Percentiles rank a stretch among this genome's conserved stretches.
Evolutionary conservation across 345 rosid genomes (phyloP).

Genomic region (Eucalyptus brandiana): DNA sequence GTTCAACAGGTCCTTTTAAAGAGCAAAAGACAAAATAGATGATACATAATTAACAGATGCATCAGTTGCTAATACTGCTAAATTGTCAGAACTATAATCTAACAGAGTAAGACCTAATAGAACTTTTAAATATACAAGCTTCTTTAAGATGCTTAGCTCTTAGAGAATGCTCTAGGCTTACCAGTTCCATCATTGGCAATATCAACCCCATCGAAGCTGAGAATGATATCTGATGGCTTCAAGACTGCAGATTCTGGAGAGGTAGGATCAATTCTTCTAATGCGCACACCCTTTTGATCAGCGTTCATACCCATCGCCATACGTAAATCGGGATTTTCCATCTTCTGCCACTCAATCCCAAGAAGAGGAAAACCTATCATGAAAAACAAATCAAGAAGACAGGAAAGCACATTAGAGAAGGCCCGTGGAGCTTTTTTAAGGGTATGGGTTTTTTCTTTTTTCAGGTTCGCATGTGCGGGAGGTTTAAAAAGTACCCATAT

Average conservation of each 20-base stretch:
- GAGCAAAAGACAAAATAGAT: not conserved
- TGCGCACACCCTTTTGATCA: slow-evolving; percentile 81
- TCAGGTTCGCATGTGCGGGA: not conserved
- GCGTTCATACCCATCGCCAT: slow-evolving; percentile 69
- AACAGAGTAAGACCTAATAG: not conserved
- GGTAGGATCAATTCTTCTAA: slow-evolving; percentile 88
- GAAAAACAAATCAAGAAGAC: not conserved
- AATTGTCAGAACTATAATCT: not conserved
- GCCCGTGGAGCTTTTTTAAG: not conserved
- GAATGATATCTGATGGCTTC: slow-evolving; percentile 79
- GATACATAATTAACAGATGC: not conserved
- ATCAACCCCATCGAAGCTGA: slow-evolving; percentile 72
- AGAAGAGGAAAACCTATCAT: slow-evolving; percentile 69
- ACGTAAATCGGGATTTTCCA: slow-evolving; percentile 91
- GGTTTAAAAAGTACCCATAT: slow-evolving; percentile 47
- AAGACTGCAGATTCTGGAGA: slow-evolving; percentile 74
- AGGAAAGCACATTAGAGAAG: not conserved
- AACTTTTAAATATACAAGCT: not conserved
- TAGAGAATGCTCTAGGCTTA: not conserved
- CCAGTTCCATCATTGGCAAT: slow-evolving; percentile 98
- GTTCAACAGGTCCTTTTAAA: not conserved
- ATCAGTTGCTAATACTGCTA: not conserved
- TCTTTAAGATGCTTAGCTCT: not conserved
- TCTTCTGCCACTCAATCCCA: slow-evolving; percentile 97
- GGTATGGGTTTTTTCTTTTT: not conserved